Evolutionary conservation across 2,329 filamentous ascomycete genomes (phyloP).

Genomic region (Epichloe sibirici): DNA sequence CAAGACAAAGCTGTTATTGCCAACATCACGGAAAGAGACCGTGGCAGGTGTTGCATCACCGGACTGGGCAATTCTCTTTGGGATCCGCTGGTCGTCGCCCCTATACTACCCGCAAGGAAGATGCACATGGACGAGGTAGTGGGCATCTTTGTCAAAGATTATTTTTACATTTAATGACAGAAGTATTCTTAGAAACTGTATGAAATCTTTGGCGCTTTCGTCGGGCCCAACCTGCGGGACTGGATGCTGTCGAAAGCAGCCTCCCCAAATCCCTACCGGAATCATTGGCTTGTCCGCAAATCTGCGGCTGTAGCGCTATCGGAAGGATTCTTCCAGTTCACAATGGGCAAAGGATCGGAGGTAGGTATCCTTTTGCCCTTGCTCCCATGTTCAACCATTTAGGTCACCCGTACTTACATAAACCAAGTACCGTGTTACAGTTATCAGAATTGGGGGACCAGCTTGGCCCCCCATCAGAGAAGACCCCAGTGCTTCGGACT

Average conservation of each 20-base stretch:
- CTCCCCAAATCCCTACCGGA: constrained; percentile 1
- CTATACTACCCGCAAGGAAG: background rate
- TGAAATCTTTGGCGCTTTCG: background rate
- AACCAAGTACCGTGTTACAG: background rate
- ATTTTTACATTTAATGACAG: background rate
- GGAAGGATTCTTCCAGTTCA: constrained; percentile 9
- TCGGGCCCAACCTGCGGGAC: background rate
- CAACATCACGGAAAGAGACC: constrained; percentile 1
- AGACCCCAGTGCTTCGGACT: background rate
- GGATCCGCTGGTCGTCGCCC: constrained; percentile 1
- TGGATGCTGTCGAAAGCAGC: constrained; percentile 2
- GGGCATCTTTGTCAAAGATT: background rate
- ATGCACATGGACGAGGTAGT: background rate
- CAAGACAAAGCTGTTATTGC: background rate
- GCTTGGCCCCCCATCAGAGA: background rate
- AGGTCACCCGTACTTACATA: background rate
- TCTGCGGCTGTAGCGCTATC: constrained; percentile 10
- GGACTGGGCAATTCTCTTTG: constrained; percentile 1
- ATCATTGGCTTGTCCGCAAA: constrained; percentile 13
- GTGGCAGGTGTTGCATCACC: constrained; percentile 3
- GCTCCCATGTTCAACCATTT: background rate
- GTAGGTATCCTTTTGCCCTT: background rate
- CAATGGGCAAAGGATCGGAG: background rate
- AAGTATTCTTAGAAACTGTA: background rate
- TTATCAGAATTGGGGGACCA: background rate